Conservation (phyloP, 306 rosid genomes). For the Hippophae rhamnoides region DNA sequence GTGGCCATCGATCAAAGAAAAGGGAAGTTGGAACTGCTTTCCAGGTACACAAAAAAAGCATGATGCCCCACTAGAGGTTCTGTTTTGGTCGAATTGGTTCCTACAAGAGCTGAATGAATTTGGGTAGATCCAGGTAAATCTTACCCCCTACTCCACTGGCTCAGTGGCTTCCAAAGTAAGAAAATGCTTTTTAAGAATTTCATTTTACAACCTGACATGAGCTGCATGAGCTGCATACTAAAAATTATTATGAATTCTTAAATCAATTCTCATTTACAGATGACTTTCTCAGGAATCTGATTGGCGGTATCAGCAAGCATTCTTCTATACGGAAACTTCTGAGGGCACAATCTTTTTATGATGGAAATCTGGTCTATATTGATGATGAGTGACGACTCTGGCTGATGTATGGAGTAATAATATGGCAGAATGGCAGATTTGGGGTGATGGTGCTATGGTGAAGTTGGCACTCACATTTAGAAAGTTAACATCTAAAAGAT, state of each 20-base stretch:
- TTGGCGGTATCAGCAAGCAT: slow-evolving; percentile 14
- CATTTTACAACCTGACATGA: not conserved
- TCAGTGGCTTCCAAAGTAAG: slow-evolving; percentile 13
- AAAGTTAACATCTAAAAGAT: slow-evolving; percentile 19
- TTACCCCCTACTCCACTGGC: slow-evolving; percentile 19
- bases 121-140: slow-evolving; percentile 31
- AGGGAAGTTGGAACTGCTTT: slow-evolving; percentile 17
- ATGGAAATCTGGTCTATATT: not conserved
- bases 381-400: too few species aligned
- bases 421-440: slow-evolving; percentile 1
- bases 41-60: slow-evolving; percentile 4
- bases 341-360: not conserved
- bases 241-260: not conserved
- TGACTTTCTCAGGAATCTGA: slow-evolving; percentile 19
- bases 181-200: not conserved
- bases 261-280: slow-evolving; percentile 6
- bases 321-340: not conserved
- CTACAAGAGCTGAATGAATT: slow-evolving; percentile 26
- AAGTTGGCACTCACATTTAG: slow-evolving; percentile 5
- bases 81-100: slow-evolving; percentile 22
- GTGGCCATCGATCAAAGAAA: slow-evolving; percentile 8
- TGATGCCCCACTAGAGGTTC: slow-evolving; percentile 8
- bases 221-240: too few species aligned
- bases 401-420: not conserved
- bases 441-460: not conserved